A percentile compares a stretch with the other conserved stretches of the same genome.
phyloP scores from a whole-genome alignment of 2,329 filamentous ascomycete species.

The Dactylella cylindrospora region DNA sequence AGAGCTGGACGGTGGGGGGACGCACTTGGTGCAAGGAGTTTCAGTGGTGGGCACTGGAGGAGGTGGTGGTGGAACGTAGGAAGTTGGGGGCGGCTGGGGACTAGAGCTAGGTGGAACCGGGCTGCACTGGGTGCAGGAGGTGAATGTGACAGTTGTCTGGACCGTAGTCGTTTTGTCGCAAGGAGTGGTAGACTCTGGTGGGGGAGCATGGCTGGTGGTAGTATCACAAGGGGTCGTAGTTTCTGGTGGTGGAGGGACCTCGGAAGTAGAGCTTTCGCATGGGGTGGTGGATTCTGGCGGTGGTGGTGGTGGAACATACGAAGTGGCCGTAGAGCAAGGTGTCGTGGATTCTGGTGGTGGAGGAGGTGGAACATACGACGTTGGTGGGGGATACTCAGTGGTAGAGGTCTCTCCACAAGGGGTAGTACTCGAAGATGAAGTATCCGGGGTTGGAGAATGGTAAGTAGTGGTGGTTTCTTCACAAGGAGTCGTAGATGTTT shows the following conservation, averaged over 20 bases:
- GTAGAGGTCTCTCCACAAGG: slow-evolving; percentile 8
- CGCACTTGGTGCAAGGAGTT: slow-evolving; percentile 5
- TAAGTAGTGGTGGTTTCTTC: too few species aligned
- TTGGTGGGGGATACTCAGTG: too few species aligned
- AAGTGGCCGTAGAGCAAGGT: background rate
- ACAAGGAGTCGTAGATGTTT: background rate
- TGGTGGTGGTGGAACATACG: slow-evolving; percentile 1
- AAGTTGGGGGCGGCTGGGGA: background rate
- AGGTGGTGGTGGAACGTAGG: slow-evolving; percentile 8
- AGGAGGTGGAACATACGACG: background rate
- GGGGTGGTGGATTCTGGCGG: slow-evolving; percentile 2
- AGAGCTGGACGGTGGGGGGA: too few species aligned
- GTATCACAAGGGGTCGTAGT: background rate
- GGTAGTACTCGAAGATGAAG: background rate
- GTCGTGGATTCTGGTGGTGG: background rate
- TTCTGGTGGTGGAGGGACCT: background rate
- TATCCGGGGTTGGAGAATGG: background rate
- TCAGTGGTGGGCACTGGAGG: slow-evolving; percentile 10
- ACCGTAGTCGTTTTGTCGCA: background rate
- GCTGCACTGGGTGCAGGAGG: too few species aligned
- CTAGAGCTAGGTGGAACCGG: too few species aligned
- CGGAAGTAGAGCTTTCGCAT: background rate
- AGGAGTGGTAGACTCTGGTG: background rate
- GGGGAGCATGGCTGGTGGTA: slow-evolving; percentile 3
- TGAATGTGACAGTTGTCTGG: too few species aligned